phyloP scores from a whole-genome alignment of 805 yeast species.

The Wickerhamomyces chaumierensis region DNA sequence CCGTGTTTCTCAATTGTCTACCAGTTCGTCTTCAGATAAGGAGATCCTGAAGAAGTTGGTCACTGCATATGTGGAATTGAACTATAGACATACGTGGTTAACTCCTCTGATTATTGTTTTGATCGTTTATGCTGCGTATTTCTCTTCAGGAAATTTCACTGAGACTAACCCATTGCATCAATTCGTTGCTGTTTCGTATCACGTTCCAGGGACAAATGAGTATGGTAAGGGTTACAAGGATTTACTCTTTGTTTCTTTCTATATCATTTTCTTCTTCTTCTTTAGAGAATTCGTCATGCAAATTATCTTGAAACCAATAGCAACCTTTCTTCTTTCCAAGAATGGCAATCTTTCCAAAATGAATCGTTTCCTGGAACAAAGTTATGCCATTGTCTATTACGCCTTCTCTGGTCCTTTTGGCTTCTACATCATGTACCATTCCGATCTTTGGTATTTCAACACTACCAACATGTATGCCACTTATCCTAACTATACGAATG shows the following conservation, averaged over 20 bases:
- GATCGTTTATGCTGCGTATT: slow-evolving; percentile 30
- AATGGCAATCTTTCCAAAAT: slow-evolving; percentile 32
- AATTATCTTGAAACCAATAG: slow-evolving; percentile 62
- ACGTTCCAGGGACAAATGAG: slow-evolving; percentile 45
- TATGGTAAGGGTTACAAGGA: slow-evolving; percentile 88
- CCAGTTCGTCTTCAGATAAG: slow-evolving; percentile 28
- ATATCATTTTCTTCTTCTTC: slow-evolving; percentile 83
- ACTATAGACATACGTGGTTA: slow-evolving; percentile 58
- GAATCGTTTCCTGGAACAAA: slow-evolving; percentile 86
- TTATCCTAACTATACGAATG: slow-evolving; percentile 78
- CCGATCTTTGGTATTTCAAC: slow-evolving; percentile 84
- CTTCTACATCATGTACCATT: slow-evolving; percentile 70
- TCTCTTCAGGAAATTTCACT: slow-evolving; percentile 46
- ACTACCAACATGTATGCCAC: slow-evolving; percentile 69
- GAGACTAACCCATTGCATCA: slow-evolving; percentile 48
- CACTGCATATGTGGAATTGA: slow-evolving; percentile 47
- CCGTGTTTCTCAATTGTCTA: slow-evolving; percentile 24
- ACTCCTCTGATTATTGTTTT: slow-evolving; percentile 44
- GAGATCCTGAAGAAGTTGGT: slow-evolving; percentile 46
- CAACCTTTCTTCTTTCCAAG: slow-evolving; percentile 38
- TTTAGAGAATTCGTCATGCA: slow-evolving; percentile 88
- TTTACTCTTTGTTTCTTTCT: slow-evolving; percentile 64
- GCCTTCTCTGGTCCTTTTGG: slow-evolving; percentile 80
- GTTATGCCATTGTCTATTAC: slow-evolving; percentile 74
- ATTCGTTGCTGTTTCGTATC: slow-evolving; percentile 58